Evolutionary conservation across 768 basidiomycete species (phyloP).

Genomic region (Pisolithus albus): DNA sequence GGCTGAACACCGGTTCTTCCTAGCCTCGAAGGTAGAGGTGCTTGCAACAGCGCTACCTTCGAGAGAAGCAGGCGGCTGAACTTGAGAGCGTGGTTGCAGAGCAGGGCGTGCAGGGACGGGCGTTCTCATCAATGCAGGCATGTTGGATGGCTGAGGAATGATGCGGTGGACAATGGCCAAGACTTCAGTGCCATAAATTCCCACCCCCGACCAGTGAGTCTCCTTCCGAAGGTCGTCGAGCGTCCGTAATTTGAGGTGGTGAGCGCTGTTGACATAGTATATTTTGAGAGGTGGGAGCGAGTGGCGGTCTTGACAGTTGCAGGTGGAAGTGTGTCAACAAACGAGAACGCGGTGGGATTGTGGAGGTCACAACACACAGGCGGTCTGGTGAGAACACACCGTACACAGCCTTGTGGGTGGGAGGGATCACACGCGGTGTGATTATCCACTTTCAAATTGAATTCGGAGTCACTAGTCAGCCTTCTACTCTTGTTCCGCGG

Average conservation of each 20-base stretch:
- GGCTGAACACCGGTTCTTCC: no score
- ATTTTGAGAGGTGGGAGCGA: background rate
- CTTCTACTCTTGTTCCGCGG: no score
- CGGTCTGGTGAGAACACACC: constrained; percentile 8
- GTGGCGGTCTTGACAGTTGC: background rate
- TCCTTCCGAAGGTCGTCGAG: constrained; percentile 16
- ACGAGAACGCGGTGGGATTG: constrained; percentile 6
- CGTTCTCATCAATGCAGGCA: background rate
- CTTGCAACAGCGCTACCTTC: no score
- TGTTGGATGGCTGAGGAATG: background rate
- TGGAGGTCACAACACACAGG: constrained; percentile 23
- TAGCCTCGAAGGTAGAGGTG: no score
- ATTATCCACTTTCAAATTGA: no score
- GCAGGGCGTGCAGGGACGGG: no score
- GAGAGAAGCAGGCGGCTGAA: no score
- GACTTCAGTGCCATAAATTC: background rate
- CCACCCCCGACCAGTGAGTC: constrained; percentile 12
- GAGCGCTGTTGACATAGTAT: constrained; percentile 18
- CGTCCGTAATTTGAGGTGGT: background rate
- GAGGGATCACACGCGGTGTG: background rate
- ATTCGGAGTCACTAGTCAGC: no score
- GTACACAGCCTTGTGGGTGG: constrained; percentile 6
- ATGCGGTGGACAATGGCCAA: background rate
- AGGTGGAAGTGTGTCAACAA: background rate
- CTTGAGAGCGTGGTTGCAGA: no score